Conservation (phyloP, 495 filamentous ascomycete species). For the Hypoxylon rickii region DNA sequence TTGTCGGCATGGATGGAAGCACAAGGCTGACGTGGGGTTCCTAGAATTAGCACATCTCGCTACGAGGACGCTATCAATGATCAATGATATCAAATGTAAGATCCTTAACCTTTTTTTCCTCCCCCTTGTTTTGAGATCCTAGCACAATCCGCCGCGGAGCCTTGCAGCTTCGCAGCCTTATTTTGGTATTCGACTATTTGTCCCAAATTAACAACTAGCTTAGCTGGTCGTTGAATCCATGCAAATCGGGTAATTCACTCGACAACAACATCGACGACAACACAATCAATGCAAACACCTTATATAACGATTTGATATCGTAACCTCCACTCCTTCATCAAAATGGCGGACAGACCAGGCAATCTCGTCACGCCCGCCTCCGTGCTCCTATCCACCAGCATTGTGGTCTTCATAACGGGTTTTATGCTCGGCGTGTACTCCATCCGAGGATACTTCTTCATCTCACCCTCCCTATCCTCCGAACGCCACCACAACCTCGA, state of each 20-base stretch:
- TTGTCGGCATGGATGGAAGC: constrained; percentile 13
- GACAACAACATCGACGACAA: too few relatives aligned
- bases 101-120: constrained; percentile 22
- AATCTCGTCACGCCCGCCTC: constrained; percentile 15
- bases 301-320: too few relatives aligned
- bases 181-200: constrained; percentile 1
- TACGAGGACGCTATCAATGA: too few relatives aligned
- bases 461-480: constrained; percentile 47
- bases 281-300: too few relatives aligned
- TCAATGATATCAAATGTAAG: too few relatives aligned
- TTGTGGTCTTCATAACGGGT: constrained; percentile 65
- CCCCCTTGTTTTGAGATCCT: constrained; percentile 1
- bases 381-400: constrained; percentile 63
- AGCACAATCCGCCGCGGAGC: not conserved
- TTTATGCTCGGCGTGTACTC: constrained; percentile 62
- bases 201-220: not conserved
- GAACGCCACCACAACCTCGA: constrained; percentile 39
- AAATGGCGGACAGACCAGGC: constrained; percentile 26
- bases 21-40: constrained; percentile 34
- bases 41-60: constrained; percentile 7
- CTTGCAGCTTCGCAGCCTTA: constrained; percentile 21
- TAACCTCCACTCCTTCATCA: too few relatives aligned
- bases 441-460: constrained; percentile 52
- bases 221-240: too few relatives aligned
- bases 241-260: too few relatives aligned